phyloP scores from a whole-genome alignment of 768 basidiomycete species.

The Psilocybe cubensis region DNA sequence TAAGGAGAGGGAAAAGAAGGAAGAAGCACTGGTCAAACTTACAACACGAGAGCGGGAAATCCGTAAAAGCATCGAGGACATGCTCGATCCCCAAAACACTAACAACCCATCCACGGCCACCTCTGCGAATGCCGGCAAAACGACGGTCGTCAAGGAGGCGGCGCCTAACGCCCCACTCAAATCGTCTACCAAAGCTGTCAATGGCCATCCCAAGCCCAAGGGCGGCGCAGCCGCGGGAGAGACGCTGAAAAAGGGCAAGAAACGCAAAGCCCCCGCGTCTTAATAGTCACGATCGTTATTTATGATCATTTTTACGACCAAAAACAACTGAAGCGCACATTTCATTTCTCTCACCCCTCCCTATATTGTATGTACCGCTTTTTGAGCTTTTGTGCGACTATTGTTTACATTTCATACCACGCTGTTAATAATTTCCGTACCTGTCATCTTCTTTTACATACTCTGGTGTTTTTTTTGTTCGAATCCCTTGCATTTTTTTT shows the following conservation, averaged over 20 bases:
- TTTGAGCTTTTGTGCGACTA: background rate
- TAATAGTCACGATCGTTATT: slow-evolving; percentile 24
- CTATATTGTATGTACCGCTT: background rate
- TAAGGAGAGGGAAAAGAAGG: slow-evolving; percentile 78
- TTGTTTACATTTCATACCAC: background rate
- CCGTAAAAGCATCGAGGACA: slow-evolving; percentile 77
- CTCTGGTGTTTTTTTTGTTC: background rate
- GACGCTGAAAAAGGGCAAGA: slow-evolving; percentile 59
- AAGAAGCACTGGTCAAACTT: slow-evolving; percentile 65
- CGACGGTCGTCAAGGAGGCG: slow-evolving; percentile 27
- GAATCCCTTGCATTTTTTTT: background rate
- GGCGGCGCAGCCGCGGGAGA: slow-evolving; percentile 41
- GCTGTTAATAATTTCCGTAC: too few species aligned
- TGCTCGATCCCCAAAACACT: slow-evolving; percentile 52
- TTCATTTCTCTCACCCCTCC: background rate
- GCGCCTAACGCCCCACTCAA: slow-evolving; percentile 36
- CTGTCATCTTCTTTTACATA: background rate
- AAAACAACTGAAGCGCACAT: background rate
- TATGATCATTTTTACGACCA: background rate
- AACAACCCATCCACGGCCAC: slow-evolving; percentile 7
- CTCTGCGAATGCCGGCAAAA: slow-evolving; percentile 11
- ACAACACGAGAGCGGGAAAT: slow-evolving; percentile 80
- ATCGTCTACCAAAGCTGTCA: slow-evolving; percentile 41
- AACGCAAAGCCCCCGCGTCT: slow-evolving; percentile 48
- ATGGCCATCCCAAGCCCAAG: slow-evolving; percentile 50